Percentiles rank a stretch among this genome's conserved stretches.
phyloP scores from a whole-genome alignment of 176 grass and related monocot species.

The Eremochloa ophiuroides region DNA sequence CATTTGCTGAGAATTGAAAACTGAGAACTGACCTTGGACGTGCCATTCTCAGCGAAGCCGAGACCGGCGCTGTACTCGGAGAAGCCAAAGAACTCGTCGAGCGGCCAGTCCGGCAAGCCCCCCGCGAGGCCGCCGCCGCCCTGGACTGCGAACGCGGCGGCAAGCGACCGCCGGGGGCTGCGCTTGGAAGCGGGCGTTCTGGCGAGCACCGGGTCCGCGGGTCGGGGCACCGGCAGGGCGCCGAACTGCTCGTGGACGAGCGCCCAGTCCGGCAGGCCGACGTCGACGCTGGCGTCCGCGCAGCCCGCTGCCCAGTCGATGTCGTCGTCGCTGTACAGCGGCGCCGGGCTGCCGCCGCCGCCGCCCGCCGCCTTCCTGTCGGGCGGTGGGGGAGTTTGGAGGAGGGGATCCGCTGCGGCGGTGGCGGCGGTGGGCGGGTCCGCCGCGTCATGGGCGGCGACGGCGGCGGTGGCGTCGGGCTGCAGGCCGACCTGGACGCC shows the following conservation, averaged over 20 bases:
- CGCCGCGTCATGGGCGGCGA: neutral
- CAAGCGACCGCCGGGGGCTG: neutral
- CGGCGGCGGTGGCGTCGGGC: neutral
- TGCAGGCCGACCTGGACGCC: constrained; percentile 85
- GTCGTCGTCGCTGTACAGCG: constrained; percentile 41
- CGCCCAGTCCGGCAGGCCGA: constrained; percentile 44
- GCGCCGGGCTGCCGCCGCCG: constrained; percentile 16
- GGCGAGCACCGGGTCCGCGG: neutral
- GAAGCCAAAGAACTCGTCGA: constrained; percentile 76
- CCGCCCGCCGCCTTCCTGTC: constrained; percentile 13
- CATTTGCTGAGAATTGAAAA: neutral
- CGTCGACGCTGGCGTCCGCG: constrained; percentile 23
- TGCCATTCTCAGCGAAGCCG: constrained; percentile 56
- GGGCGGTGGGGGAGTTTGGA: neutral
- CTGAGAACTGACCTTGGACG: constrained; percentile 52
- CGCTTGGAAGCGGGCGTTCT: constrained; percentile 20
- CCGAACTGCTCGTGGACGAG: constrained; percentile 46
- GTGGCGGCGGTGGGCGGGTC: neutral
- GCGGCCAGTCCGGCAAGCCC: constrained; percentile 56
- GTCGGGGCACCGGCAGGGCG: neutral
- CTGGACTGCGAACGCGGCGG: constrained; percentile 6
- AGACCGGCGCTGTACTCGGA: constrained; percentile 51
- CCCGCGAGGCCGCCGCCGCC: constrained; percentile 10
- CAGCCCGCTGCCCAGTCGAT: constrained; percentile 32
- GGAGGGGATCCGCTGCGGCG: neutral